These are phyloP conservation scores for Turritis glabra DNA, from an alignment of 345 rosid species.

Conservation along the genomic window DNA sequence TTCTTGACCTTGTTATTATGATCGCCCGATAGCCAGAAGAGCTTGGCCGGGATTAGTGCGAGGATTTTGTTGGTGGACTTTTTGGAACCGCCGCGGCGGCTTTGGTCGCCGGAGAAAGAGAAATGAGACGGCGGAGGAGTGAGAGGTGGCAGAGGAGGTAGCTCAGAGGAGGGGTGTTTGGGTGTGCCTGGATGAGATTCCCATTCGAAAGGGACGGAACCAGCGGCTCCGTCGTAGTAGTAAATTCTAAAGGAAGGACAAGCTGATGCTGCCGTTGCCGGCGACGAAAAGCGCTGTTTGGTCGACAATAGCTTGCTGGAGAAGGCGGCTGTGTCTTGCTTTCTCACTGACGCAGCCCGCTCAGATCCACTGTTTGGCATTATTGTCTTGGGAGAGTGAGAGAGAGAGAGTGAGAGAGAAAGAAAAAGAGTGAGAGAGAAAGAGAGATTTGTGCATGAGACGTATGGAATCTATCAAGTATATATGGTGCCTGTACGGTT, in stretches of 20 bases:
- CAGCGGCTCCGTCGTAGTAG: slow-evolving; percentile 34
- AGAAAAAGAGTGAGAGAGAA: neutral
- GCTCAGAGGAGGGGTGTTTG: slow-evolving; percentile 30
- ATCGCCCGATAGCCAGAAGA: slow-evolving; percentile 23
- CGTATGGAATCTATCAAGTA: slow-evolving; percentile 8
- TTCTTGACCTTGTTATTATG: slow-evolving; percentile 23
- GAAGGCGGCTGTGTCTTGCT: slow-evolving; percentile 18
- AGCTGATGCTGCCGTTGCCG: slow-evolving; percentile 6
- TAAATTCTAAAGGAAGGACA: slow-evolving; percentile 39
- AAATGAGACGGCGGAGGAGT: slow-evolving; percentile 44
- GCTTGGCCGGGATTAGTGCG: slow-evolving; percentile 7
- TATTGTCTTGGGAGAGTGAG: slow-evolving; percentile 19
- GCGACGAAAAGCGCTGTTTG: slow-evolving; percentile 28
- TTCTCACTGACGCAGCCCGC: slow-evolving; percentile 1
- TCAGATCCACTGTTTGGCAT: slow-evolving; percentile 32
- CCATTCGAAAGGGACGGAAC: slow-evolving; percentile 41
- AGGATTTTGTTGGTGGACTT: slow-evolving; percentile 27
- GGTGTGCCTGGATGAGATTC: slow-evolving; percentile 43
- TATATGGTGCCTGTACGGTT: slow-evolving; percentile 28
- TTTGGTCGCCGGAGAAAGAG: slow-evolving; percentile 28
- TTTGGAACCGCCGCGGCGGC: slow-evolving; percentile 9
- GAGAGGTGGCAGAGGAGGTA: slow-evolving; percentile 32
- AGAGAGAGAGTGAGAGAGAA: neutral
- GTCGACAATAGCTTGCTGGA: slow-evolving; percentile 33
- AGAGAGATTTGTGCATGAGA: slow-evolving; percentile 11